Conservation (phyloP, 1,284 basidiomycete genomes). For the Ganoderma multipileum region DNA sequence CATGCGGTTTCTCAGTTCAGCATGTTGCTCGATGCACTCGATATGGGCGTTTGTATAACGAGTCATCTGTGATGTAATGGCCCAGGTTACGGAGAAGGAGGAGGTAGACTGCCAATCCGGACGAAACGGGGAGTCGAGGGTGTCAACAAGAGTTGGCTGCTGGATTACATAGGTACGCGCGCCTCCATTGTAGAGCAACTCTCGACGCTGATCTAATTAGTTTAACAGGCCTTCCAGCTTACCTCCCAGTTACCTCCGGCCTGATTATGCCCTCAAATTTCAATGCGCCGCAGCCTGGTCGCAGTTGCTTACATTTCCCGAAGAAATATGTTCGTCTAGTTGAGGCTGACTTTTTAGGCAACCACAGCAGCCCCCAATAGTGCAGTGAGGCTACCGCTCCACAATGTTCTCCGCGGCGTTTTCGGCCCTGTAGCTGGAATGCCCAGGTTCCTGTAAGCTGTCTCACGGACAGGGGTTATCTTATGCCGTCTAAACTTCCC, state of each 20-base stretch:
- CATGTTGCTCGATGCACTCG: background rate
- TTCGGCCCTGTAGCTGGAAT: background rate
- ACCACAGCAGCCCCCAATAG: background rate
- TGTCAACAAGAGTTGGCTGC: background rate
- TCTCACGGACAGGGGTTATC: background rate
- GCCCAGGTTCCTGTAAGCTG: background rate
- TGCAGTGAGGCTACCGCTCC: background rate
- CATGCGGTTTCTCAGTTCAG: background rate
- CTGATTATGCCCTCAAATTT: background rate
- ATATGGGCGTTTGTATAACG: background rate
- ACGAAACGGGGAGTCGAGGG: no score
- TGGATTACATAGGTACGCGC: background rate
- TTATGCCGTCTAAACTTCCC: constrained; percentile 1
- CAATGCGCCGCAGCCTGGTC: background rate
- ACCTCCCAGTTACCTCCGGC: background rate
- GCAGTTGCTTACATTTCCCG: background rate
- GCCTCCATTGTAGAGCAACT: background rate
- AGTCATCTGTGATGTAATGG: no score
- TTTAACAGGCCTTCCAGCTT: background rate
- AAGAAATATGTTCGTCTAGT: background rate
- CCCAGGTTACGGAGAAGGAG: background rate
- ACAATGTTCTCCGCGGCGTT: background rate
- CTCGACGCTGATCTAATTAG: background rate
- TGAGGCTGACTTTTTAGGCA: background rate
- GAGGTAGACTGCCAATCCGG: no score